phyloP scores from a whole-genome alignment of 2,329 filamentous ascomycete species.

The Rutstroemia sp. region DNA sequence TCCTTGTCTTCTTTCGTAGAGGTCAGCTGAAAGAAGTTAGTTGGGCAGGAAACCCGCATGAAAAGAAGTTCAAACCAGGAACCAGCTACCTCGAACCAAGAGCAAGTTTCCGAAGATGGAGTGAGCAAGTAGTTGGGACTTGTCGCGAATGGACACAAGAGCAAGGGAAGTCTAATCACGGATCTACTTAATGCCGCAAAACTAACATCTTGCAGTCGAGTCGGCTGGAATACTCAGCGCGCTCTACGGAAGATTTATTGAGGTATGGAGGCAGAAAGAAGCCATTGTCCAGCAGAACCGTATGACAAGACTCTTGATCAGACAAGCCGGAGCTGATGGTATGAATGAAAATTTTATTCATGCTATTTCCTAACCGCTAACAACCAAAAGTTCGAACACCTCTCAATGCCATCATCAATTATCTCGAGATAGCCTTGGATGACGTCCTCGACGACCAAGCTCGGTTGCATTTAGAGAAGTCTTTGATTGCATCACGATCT shows the following conservation, averaged over 20 bases:
- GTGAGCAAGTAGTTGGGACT: slow-evolving; percentile 66
- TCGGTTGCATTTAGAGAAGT: slow-evolving; percentile 73
- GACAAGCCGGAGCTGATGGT: slow-evolving; percentile 8
- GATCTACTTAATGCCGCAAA: not conserved
- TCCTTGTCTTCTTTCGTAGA: slow-evolving; percentile 83
- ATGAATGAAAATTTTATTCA: not conserved
- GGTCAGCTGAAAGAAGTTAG: slow-evolving; percentile 70
- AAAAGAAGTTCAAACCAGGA: slow-evolving; percentile 66
- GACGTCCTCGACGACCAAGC: slow-evolving; percentile 73
- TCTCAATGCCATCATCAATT: slow-evolving; percentile 93
- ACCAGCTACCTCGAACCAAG: slow-evolving; percentile 72
- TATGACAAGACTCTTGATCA: slow-evolving; percentile 60
- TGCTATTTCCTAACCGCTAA: not conserved
- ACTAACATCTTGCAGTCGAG: slow-evolving; percentile 45
- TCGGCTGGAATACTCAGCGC: slow-evolving; percentile 81
- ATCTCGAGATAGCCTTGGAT: slow-evolving; percentile 83
- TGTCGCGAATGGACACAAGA: slow-evolving; percentile 85
- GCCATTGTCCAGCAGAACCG: slow-evolving; percentile 69
- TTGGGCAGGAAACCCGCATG: slow-evolving; percentile 78
- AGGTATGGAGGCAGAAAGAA: slow-evolving; percentile 89
- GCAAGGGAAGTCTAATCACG: slow-evolving; percentile 37
- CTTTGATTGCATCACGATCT: slow-evolving; percentile 86
- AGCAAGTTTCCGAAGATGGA: slow-evolving; percentile 74
- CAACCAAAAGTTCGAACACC: slow-evolving; percentile 70
- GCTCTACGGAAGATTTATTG: slow-evolving; percentile 82